Evolutionary conservation across 1,284 basidiomycete genomes (phyloP).

Genomic region (Pseudozyma thailandica): DNA sequence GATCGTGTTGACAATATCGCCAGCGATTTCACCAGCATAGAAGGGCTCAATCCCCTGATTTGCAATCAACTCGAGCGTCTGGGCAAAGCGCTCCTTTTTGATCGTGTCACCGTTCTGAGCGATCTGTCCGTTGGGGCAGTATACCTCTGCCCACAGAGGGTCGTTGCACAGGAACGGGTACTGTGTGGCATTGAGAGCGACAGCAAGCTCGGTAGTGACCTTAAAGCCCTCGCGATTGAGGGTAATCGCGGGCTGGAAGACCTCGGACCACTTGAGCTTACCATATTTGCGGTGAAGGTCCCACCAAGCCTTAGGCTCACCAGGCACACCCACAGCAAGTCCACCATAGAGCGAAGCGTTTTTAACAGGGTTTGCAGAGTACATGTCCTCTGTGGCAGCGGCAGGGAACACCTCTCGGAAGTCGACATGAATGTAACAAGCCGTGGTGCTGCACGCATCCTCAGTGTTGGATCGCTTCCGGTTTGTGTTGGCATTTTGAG

Average conservation of each 20-base stretch:
- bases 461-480: constrained; percentile 13
- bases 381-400: constrained; percentile 68
- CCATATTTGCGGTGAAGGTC: constrained; percentile 63
- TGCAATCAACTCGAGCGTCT: constrained; percentile 53
- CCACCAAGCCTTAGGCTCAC: constrained; percentile 67
- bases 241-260: constrained; percentile 63
- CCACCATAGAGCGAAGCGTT: constrained; percentile 51
- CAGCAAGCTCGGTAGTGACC: constrained; percentile 55
- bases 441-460: constrained; percentile 37
- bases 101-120: constrained; percentile 58
- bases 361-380: constrained; percentile 40
- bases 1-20: constrained; percentile 52
- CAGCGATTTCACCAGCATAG: constrained; percentile 59
- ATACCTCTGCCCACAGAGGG: constrained; percentile 55
- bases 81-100: constrained; percentile 46
- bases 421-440: constrained; percentile 68
- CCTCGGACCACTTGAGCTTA: constrained; percentile 61
- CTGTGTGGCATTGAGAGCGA: constrained; percentile 45
- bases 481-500: constrained; percentile 24
- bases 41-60: constrained; percentile 54
- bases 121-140: constrained; percentile 58
- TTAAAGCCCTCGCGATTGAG: constrained; percentile 64
- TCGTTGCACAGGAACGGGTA: constrained; percentile 60
- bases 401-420: constrained; percentile 70
- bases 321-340: constrained; percentile 67